Conservation (phyloP, 331 rosid species). For the Malus hybrid region DNA sequence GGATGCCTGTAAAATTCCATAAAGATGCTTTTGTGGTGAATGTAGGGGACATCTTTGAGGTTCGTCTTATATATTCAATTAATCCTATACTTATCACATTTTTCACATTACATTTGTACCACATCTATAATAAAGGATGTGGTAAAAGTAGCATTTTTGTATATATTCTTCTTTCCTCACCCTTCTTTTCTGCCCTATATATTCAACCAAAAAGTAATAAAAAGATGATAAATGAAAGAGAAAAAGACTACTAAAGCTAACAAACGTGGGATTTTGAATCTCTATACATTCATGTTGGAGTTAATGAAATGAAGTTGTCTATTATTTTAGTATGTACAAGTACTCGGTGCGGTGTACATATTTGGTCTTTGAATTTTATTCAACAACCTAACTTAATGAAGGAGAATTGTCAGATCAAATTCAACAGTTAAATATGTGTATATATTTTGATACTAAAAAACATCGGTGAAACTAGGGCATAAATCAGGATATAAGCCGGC, state of each 20-base stretch:
- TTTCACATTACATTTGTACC: too few relatives aligned
- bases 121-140: too few relatives aligned
- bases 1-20: slow-evolving; percentile 48
- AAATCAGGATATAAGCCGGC: too few relatives aligned
- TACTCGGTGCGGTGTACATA: not conserved
- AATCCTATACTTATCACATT: too few relatives aligned
- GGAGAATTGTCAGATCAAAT: not conserved
- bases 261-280: slow-evolving; percentile 9
- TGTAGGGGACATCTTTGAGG: slow-evolving; percentile 71
- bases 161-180: not conserved
- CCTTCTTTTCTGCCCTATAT: not conserved
- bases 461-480: not conserved
- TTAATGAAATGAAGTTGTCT: too few relatives aligned
- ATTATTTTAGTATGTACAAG: too few relatives aligned
- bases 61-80: slow-evolving; percentile 1
- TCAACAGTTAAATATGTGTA: too few relatives aligned
- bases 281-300: not conserved
- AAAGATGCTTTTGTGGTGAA: slow-evolving; percentile 52
- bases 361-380: too few relatives aligned
- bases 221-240: not conserved
- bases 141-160: not conserved
- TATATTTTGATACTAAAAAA: too few relatives aligned
- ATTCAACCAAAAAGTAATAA: not conserved
- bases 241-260: not conserved
- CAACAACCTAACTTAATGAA: too few relatives aligned